phyloP scores from a whole-genome alignment of 1,284 basidiomycete genomes.

The Hymenochaete sp. region DNA sequence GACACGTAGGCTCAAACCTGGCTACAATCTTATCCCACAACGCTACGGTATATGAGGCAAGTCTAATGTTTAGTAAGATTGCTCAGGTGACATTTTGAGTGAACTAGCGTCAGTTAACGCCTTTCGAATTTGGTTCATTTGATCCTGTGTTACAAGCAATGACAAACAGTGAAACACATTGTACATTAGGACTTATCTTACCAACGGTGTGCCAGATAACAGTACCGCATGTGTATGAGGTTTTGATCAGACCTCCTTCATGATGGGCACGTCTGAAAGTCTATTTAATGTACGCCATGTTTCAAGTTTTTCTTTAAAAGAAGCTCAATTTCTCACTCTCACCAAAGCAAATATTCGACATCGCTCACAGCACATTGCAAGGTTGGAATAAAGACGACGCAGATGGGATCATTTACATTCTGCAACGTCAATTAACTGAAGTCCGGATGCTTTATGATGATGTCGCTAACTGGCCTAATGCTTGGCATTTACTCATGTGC shows the following conservation, averaged over 20 bases:
- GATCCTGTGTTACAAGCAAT: constrained; percentile 56
- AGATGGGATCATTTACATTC: constrained; percentile 35
- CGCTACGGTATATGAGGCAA: constrained; percentile 29
- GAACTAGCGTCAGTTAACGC: constrained; percentile 39
- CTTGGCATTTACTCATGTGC: constrained; percentile 26
- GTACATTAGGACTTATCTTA: constrained; percentile 51
- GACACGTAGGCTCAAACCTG: constrained; percentile 37
- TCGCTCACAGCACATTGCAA: constrained; percentile 34
- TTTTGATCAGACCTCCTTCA: constrained; percentile 58
- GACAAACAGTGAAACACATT: constrained; percentile 47
- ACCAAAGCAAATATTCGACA: constrained; percentile 40
- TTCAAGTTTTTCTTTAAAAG: not conserved
- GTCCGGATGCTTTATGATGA: constrained; percentile 49
- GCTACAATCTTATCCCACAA: constrained; percentile 26
- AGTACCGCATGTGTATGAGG: constrained; percentile 48
- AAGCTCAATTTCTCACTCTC: not conserved
- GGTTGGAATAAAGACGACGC: constrained; percentile 33
- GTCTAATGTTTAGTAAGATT: constrained; percentile 24
- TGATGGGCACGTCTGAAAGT: constrained; percentile 58
- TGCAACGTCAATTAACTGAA: constrained; percentile 37
- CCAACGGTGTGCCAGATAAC: constrained; percentile 41
- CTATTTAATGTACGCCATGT: constrained; percentile 43
- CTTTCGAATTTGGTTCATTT: constrained; percentile 59
- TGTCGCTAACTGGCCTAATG: constrained; percentile 62
- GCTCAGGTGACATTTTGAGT: not conserved